Evolutionary conservation across 441 rosid species (phyloP).

Genomic region (Gossypium davidsonii): DNA sequence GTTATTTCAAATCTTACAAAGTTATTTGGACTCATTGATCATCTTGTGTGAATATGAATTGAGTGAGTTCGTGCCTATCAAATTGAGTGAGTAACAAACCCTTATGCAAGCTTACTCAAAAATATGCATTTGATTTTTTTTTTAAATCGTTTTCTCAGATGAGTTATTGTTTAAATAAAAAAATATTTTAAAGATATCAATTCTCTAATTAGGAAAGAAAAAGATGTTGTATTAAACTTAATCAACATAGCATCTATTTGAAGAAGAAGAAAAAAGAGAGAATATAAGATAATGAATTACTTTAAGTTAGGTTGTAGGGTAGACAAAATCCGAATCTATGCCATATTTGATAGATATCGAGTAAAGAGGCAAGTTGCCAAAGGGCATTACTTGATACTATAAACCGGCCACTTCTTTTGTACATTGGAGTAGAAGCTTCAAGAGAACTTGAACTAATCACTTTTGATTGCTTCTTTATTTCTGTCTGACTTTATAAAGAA

Average conservation of each 20-base stretch:
- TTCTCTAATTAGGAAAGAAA: no score
- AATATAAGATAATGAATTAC: neutral
- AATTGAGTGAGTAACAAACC: no score
- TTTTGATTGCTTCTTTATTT: slow-evolving; percentile 5
- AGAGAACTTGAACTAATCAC: neutral
- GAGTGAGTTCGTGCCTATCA: no score
- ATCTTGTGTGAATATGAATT: no score
- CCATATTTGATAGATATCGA: neutral
- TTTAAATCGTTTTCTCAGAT: no score
- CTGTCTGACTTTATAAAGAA: neutral
- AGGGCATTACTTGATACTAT: neutral
- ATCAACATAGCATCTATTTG: neutral
- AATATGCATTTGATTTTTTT: no score
- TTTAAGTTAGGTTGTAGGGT: neutral
- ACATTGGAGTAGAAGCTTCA: slow-evolving; percentile 10
- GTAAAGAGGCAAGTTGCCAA: neutral
- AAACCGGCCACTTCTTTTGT: neutral
- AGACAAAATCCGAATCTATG: neutral
- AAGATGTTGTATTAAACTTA: no score
- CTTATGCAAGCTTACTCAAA: no score
- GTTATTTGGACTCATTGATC: no score
- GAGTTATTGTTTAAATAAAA: no score
- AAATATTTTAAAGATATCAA: no score
- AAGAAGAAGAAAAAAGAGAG: neutral
- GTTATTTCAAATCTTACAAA: no score